A percentile compares a stretch with the other conserved stretches of the same genome.
Conservation (phyloP, 139 green algal genomes). For the Tetraselmis striata region DNA sequence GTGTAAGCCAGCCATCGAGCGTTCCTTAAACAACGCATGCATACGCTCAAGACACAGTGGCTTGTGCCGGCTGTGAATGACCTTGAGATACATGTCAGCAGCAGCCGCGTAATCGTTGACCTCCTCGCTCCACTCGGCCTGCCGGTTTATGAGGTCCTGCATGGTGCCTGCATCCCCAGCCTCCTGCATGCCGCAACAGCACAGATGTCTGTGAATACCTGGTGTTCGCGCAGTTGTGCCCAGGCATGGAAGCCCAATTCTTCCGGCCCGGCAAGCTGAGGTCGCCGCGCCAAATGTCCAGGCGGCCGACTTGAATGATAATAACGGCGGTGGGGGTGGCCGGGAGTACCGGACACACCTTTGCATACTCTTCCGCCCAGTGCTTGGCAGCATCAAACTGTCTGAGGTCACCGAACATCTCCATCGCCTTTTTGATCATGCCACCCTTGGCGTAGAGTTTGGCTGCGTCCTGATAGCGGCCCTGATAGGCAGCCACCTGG, state of each 20-base stretch:
- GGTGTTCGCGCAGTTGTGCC: no score
- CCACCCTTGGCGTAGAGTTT: constrained; percentile 40
- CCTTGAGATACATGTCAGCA: constrained; percentile 78
- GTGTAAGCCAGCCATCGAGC: no score
- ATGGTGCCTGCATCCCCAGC: constrained; percentile 13
- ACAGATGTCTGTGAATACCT: no score
- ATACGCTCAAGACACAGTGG: no score
- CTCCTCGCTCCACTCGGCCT: constrained; percentile 80
- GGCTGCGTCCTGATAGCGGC: constrained; percentile 64
- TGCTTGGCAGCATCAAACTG: constrained; percentile 75
- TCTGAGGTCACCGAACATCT: constrained; percentile 77
- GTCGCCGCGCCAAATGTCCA: no score
- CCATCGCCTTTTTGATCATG: constrained; percentile 52
- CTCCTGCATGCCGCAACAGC: constrained; percentile 8
- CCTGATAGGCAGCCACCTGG: constrained; percentile 18
- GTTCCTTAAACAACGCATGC: no score
- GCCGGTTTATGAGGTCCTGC: constrained; percentile 59
- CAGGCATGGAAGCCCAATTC: no score
- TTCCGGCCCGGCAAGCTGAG: no score
- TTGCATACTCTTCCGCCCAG: constrained; percentile 60
- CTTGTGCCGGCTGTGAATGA: no score
- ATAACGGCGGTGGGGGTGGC: no score
- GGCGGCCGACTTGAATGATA: no score
- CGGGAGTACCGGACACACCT: no score
- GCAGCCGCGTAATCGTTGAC: constrained; percentile 68